These are phyloP conservation scores for Lentinula guzmanii DNA, from an alignment of 768 basidiomycete genomes.

Conservation along the genomic window DNA sequence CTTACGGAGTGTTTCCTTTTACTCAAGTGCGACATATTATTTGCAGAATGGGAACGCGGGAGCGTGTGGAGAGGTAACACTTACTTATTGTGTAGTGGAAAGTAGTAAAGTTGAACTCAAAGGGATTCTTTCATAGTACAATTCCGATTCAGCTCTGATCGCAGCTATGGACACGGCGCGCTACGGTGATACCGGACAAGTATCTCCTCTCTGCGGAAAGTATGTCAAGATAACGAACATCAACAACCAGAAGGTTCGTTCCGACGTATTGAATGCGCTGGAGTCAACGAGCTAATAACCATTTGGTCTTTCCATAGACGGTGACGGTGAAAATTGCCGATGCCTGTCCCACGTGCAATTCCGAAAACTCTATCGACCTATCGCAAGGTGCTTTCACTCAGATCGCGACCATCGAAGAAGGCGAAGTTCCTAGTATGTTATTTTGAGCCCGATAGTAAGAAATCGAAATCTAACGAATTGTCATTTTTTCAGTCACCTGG, in stretches of 20 bases:
- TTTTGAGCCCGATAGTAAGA: background rate
- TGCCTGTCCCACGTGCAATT: conserved; percentile 51
- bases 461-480: no score
- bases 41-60: background rate
- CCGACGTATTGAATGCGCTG: background rate
- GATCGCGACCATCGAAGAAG: conserved; percentile 31
- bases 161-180: background rate
- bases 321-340: conserved; percentile 43
- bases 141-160: background rate
- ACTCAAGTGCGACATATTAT: background rate
- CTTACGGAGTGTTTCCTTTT: background rate
- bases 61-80: background rate
- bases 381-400: conserved; percentile 44
- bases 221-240: conserved; percentile 4
- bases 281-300: background rate
- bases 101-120: no score
- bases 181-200: background rate
- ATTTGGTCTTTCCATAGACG: background rate
- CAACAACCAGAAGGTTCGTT: background rate
- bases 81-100: background rate
- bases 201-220: conserved; percentile 1
- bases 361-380: conserved; percentile 43
- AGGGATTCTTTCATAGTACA: background rate
- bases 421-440: conserved; percentile 32
- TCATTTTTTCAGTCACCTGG: background rate